Percentiles rank a stretch among this genome's conserved stretches.
Conservation (phyloP, 768 basidiomycete species). For the Gyrodon lividus region DNA sequence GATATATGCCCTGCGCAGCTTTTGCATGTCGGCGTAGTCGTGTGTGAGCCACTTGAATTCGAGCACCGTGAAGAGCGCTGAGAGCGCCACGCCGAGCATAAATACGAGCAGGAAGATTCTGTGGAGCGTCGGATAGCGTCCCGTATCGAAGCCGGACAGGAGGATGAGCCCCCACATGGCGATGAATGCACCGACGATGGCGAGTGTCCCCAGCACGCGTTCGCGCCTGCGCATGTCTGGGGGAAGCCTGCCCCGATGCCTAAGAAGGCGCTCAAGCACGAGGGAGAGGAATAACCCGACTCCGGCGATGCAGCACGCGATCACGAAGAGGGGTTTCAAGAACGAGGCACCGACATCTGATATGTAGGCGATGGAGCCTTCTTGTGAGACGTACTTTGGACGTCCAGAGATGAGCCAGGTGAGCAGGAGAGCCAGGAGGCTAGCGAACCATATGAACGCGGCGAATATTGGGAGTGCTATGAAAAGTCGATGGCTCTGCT, state of each 20-base stretch:
- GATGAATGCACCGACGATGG: conserved; percentile 58
- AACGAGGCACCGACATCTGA: conserved; percentile 74
- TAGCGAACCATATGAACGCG: conserved; percentile 69
- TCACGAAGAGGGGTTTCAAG: conserved; percentile 74
- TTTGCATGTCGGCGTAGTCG: conserved; percentile 45
- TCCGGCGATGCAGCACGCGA: conserved; percentile 62
- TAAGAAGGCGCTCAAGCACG: conserved; percentile 57
- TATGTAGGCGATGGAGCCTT: conserved; percentile 66
- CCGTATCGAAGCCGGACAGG: conserved; percentile 71
- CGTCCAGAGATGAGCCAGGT: conserved; percentile 69
- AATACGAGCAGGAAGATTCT: conserved; percentile 67
- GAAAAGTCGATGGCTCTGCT: conserved; percentile 53
- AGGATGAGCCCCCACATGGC: conserved; percentile 67
- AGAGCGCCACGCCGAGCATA: conserved; percentile 67
- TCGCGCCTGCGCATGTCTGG: conserved; percentile 60
- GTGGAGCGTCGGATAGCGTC: conserved; percentile 50
- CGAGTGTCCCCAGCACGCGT: conserved; percentile 50
- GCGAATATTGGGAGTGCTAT: conserved; percentile 62
- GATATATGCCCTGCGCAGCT: conserved; percentile 54
- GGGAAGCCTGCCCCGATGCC: conserved; percentile 67
- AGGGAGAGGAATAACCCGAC: conserved; percentile 61
- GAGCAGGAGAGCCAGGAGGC: conserved; percentile 66
- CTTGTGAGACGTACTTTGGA: conserved; percentile 47
- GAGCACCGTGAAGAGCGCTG: conserved; percentile 69
- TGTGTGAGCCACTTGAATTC: conserved; percentile 71